A percentile compares a stretch with the other conserved stretches of the same genome.
Conservation (phyloP, 2,329 filamentous ascomycete species). For the Colletotrichum zoysiae region DNA sequence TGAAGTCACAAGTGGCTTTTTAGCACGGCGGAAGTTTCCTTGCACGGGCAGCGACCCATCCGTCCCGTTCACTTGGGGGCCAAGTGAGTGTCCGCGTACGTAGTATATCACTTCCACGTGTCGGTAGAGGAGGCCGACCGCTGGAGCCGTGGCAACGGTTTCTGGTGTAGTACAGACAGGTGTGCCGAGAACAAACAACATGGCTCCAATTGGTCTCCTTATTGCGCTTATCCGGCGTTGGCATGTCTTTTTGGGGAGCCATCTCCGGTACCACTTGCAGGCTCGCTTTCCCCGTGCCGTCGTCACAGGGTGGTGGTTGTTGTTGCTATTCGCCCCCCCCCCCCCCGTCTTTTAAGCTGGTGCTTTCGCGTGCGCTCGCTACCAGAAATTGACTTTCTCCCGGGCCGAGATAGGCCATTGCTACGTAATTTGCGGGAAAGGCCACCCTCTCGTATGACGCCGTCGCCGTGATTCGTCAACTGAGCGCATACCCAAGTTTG, state of each 20-base stretch:
- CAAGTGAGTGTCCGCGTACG: no score
- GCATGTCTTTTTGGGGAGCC: constrained; percentile 29
- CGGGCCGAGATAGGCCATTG: not conserved
- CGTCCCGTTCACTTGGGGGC: constrained; percentile 11
- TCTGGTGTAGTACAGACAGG: not conserved
- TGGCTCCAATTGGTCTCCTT: not conserved
- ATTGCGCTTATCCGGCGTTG: constrained; percentile 21
- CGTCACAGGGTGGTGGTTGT: constrained; percentile 21
- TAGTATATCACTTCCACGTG: no score
- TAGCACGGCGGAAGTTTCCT: constrained; percentile 16
- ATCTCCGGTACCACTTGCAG: constrained; percentile 26
- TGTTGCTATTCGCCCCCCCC: constrained; percentile 8
- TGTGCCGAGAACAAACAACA: not conserved
- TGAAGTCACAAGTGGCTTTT: constrained; percentile 30
- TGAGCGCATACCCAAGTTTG: not conserved
- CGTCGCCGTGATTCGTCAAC: not conserved
- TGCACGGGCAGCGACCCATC: constrained; percentile 17
- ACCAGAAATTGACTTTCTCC: not conserved
- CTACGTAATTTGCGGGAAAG: constrained; percentile 9
- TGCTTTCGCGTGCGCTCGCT: constrained; percentile 8
- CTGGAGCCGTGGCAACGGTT: constrained; percentile 5
- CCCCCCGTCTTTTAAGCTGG: not conserved
- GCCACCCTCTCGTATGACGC: constrained; percentile 6
- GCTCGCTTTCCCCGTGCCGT: constrained; percentile 1
- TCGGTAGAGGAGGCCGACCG: not conserved